Base-by-base conservation (phyloP, 2,329 filamentous ascomycete genomes). In the Botrytis elliptica region DNA sequence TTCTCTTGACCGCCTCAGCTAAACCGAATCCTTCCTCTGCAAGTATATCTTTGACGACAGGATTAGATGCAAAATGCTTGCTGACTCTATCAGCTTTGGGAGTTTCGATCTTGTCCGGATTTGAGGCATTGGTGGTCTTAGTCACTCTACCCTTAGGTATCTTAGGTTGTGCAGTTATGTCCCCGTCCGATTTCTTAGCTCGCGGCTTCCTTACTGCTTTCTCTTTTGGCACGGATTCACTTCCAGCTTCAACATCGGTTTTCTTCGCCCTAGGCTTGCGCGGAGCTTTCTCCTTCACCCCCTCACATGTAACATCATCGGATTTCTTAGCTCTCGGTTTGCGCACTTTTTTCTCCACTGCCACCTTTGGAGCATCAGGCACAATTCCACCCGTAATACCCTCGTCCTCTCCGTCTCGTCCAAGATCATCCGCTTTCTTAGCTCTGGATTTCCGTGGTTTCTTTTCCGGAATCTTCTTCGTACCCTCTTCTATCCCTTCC, bases 1-100 rank as follows among this genome's bases (percentile, higher is more conserved):
- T 86, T 74, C 92, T 85, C 64, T 83, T 84, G 40, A 87, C 80
- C 12, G 91, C 92, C 64, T 78, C 76, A 7, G 74, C 74, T 25
- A 82, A 73, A 16, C 77, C 78, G 68, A 59, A 75, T 42, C 76
- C 75, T 16, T 75, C n/a, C 7, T 76, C 76, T 62, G 44, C 67
- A 42, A 68, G 55, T 20, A 42, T 25, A 25, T 70, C 55, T 64
- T 75, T 59, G 20, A 49, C 33, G 9, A 42, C 25, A 7, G 55
- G 55, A 38, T 49, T 44, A 9, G 40, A n/a, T 46, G 42, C 33
- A 59, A 73, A 74, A 70, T 74, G 64, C 42, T 66, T 74, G 42
- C 64, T 74, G 16, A 66, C 65, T 33, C 22, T 55, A 2, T 67
- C 44, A 0, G 76, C 77, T 66, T 78, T 81, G 4, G 57, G 40